These are phyloP conservation scores for Cutaneotrichosporon cavernicola DNA, from an alignment of 1,284 basidiomycete species.

Conservation along the genomic window DNA sequence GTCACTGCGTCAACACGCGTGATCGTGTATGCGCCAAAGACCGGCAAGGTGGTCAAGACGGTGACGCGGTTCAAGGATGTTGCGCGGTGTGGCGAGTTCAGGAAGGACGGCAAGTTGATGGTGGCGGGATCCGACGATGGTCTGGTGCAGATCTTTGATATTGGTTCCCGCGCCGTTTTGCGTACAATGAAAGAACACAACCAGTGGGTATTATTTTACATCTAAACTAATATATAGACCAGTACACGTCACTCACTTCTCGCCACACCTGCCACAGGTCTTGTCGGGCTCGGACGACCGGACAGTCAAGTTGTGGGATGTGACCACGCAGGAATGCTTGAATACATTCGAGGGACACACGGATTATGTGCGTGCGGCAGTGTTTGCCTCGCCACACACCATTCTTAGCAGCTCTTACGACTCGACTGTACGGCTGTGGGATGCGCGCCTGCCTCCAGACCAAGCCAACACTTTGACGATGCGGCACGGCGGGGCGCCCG, in stretches of 20 bases:
- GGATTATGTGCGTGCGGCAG: slow-evolving; percentile 93
- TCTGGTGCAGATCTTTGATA: slow-evolving; percentile 93
- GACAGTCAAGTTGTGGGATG: slow-evolving; percentile 91
- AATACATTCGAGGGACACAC: slow-evolving; percentile 79
- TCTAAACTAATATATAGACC: slow-evolving; percentile 56
- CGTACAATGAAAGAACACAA: slow-evolving; percentile 89
- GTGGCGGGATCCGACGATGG: slow-evolving; percentile 95
- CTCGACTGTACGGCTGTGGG: slow-evolving; percentile 83
- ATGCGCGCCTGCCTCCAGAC: slow-evolving; percentile 60
- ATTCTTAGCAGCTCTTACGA: slow-evolving; percentile 95
- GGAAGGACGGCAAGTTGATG: slow-evolving; percentile 89
- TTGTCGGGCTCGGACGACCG: slow-evolving; percentile 96
- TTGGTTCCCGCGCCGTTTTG: slow-evolving; percentile 89
- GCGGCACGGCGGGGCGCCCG: slow-evolving; percentile 65
- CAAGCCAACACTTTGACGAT: slow-evolving; percentile 67
- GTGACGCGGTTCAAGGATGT: slow-evolving; percentile 97
- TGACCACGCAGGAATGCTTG: slow-evolving; percentile 80
- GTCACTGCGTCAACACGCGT: slow-evolving; percentile 92
- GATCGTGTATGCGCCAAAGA: slow-evolving; percentile 92
- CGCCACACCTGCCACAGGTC: slow-evolving; percentile 74
- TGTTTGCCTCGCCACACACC: slow-evolving; percentile 79
- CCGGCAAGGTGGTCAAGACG: slow-evolving; percentile 92
- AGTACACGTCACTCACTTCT: slow-evolving; percentile 92
- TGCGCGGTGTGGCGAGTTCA: slow-evolving; percentile 79
- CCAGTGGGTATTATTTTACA: slow-evolving; percentile 63